phyloP scores from a whole-genome alignment of 2,329 filamentous ascomycete genomes.

The Phoma sp. region DNA sequence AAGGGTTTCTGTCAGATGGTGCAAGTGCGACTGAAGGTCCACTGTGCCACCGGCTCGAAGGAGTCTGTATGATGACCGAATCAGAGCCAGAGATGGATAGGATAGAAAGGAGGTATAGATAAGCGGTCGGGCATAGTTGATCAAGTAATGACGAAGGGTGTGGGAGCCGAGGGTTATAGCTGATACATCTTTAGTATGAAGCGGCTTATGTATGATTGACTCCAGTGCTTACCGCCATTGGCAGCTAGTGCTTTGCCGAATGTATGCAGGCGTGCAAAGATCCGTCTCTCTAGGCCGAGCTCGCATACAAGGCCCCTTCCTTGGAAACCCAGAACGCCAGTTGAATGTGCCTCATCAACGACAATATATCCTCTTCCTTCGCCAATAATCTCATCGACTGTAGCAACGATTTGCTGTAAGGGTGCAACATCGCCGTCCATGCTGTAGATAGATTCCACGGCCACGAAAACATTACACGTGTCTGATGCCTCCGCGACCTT shows the following conservation, averaged over 20 bases:
- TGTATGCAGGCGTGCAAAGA: constrained; percentile 67
- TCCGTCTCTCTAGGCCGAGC: constrained; percentile 59
- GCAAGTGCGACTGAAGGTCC: constrained; percentile 31
- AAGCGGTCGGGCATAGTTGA: constrained; percentile 49
- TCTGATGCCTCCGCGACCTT: constrained; percentile 28
- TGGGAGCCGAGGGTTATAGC: constrained; percentile 42
- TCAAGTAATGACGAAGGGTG: constrained; percentile 40
- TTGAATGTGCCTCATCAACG: constrained; percentile 73
- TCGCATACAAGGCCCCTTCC: constrained; percentile 63
- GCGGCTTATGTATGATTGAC: background rate
- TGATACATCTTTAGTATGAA: constrained; percentile 2
- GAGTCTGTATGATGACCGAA: constrained; percentile 44
- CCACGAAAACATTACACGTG: constrained; percentile 39
- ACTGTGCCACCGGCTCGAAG: constrained; percentile 30
- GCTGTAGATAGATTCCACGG: constrained; percentile 63
- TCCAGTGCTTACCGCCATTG: constrained; percentile 66
- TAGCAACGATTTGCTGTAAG: constrained; percentile 63
- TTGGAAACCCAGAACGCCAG: constrained; percentile 62
- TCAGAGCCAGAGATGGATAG: constrained; percentile 50
- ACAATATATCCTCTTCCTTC: constrained; percentile 65
- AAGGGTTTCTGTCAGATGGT: constrained; percentile 28
- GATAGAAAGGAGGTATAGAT: constrained; percentile 53
- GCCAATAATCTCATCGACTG: constrained; percentile 63
- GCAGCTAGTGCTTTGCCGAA: constrained; percentile 73
- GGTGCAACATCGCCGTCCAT: constrained; percentile 82